These are phyloP conservation scores for Phycomyces blakesleeanus DNA, from an alignment of 192 early-diverging fungal genomes.

Conservation along the genomic window DNA sequence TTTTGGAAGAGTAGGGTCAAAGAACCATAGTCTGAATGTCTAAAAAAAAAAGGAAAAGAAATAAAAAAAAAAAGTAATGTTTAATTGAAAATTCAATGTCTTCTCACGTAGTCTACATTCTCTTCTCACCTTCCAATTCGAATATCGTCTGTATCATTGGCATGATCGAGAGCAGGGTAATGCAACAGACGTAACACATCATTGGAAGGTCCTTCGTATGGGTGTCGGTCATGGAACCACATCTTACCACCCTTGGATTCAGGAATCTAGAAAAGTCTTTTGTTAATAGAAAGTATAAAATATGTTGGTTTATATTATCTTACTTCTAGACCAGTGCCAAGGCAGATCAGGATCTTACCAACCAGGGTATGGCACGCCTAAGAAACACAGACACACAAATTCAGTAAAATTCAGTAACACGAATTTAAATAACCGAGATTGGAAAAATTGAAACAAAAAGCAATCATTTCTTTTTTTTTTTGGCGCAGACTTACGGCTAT, in stretches of 20 bases:
- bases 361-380: conserved; percentile 43
- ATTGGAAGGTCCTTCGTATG: conserved; percentile 38
- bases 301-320: conserved; percentile 35
- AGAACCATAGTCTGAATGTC: conserved; percentile 59
- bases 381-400: not conserved
- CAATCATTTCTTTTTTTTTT: too few species aligned
- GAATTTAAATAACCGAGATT: conserved; percentile 1
- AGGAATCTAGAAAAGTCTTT: conserved; percentile 27
- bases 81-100: too few species aligned
- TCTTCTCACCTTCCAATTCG: conserved; percentile 43
- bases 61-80: not conserved
- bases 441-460: not conserved
- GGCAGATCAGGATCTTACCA: conserved; percentile 40
- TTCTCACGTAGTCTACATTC: too few species aligned
- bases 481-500: conserved; percentile 34
- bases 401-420: not conserved
- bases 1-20: conserved; percentile 61
- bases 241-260: conserved; percentile 41
- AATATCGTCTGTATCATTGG: conserved; percentile 33
- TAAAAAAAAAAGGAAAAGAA: conserved; percentile 9
- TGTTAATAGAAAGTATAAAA: conserved; percentile 1
- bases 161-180: conserved; percentile 44
- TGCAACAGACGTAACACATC: conserved; percentile 54
- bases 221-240: conserved; percentile 44
- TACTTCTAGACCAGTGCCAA: conserved; percentile 51